Evolutionary conservation across 2,329 filamentous ascomycete species (phyloP).

Genomic region (Chrysoporthe austroafricana): DNA sequence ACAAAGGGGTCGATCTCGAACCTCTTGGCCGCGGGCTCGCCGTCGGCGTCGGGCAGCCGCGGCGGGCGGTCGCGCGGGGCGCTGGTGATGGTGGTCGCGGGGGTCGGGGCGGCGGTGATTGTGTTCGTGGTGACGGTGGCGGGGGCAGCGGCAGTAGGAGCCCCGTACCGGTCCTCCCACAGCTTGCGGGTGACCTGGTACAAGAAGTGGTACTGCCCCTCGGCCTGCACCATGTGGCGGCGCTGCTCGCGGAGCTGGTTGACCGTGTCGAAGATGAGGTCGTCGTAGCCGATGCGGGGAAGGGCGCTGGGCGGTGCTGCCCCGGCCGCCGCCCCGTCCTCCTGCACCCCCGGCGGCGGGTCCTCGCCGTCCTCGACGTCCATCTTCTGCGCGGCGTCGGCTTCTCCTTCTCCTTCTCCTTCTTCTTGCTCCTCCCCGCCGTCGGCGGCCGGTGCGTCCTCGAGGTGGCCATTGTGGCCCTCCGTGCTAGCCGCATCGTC

Average conservation of each 20-base stretch:
- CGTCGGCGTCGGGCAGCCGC: slow-evolving; percentile 32
- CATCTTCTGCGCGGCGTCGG: slow-evolving; percentile 28
- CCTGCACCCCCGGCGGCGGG: slow-evolving; percentile 7
- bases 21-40: slow-evolving; percentile 56
- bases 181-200: slow-evolving; percentile 82
- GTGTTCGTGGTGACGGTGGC: background rate
- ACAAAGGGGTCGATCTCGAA: slow-evolving; percentile 55
- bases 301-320: slow-evolving; percentile 32
- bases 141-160: background rate
- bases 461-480: slow-evolving; percentile 26
- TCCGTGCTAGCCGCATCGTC: slow-evolving; percentile 31
- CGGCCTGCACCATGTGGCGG: slow-evolving; percentile 93
- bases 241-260: slow-evolving; percentile 83
- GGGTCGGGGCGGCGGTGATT: too few relatives aligned
- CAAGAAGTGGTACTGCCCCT: slow-evolving; percentile 82
- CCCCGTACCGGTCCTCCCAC: slow-evolving; percentile 68
- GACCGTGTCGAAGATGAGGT: slow-evolving; percentile 79
- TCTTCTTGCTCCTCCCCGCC: background rate
- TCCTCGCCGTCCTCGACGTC: slow-evolving; percentile 15
- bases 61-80: background rate
- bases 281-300: slow-evolving; percentile 39
- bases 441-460: background rate
- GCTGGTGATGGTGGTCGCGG: background rate
- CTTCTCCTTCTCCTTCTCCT: slow-evolving; percentile 32
- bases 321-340: slow-evolving; percentile 30